Evolutionary conservation across 176 grass and related monocot genomes (phyloP).

Genomic region (Musa itinerans): DNA sequence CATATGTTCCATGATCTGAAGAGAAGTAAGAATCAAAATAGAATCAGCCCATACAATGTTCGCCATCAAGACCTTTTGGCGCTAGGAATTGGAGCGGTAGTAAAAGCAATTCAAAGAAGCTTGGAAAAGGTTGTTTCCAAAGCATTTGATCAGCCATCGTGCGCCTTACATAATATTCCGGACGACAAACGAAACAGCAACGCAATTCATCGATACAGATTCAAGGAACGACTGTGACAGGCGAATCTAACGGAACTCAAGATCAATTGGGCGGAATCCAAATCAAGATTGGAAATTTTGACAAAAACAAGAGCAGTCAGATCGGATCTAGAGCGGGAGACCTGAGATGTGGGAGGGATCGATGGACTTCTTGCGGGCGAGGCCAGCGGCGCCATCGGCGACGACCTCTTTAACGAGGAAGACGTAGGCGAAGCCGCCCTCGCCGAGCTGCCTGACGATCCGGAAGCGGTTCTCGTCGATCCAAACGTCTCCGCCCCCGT

Average conservation of each 20-base stretch:
- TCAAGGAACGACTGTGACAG: neutral
- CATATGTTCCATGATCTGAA: slow-evolving; percentile 79
- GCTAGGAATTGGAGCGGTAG: too few relatives aligned
- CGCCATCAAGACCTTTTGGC: too few relatives aligned
- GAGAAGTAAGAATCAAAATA: slow-evolving; percentile 19
- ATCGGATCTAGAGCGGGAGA: slow-evolving; percentile 8
- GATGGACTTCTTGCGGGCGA: slow-evolving; percentile 61
- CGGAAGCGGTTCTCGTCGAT: slow-evolving; percentile 84
- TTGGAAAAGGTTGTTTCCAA: too few relatives aligned
- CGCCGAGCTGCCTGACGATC: slow-evolving; percentile 67
- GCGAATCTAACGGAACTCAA: slow-evolving; percentile 10
- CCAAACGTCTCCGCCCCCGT: slow-evolving; percentile 58
- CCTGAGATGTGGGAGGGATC: slow-evolving; percentile 81
- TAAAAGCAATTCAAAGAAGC: too few relatives aligned
- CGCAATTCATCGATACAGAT: neutral
- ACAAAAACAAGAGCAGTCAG: neutral
- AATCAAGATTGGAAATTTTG: neutral
- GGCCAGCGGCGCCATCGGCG: slow-evolving; percentile 16
- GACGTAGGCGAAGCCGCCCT: slow-evolving; percentile 49
- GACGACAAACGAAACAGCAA: neutral
- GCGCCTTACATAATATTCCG: too few relatives aligned
- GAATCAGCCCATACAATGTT: slow-evolving; percentile 7
- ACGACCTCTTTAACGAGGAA: slow-evolving; percentile 80
- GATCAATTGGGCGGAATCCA: neutral
- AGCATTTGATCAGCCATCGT: too few relatives aligned